These are phyloP conservation scores for Fusarium tricinctum DNA, from an alignment of 2,329 filamentous ascomycete species.

Conservation along the genomic window DNA sequence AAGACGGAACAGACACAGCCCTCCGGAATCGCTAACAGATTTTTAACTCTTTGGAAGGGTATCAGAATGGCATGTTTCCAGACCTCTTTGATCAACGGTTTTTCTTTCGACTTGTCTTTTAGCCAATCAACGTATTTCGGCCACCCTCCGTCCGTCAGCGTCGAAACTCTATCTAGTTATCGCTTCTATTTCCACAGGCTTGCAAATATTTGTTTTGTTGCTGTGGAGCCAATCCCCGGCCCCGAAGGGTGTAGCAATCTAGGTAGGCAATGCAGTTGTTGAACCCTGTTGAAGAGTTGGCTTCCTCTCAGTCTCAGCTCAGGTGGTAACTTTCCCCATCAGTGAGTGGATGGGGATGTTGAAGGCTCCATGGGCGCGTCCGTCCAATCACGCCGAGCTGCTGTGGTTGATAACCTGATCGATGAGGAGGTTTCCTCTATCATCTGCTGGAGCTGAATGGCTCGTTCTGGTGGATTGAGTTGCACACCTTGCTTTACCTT, in stretches of 20 bases:
- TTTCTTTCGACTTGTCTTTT: background rate
- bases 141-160: constrained; percentile 20
- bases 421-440: constrained; percentile 23
- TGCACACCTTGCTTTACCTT: constrained; percentile 8
- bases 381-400: constrained; percentile 25
- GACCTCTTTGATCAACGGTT: constrained; percentile 9
- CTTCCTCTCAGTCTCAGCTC: constrained; percentile 27
- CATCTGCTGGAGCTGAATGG: constrained; percentile 23
- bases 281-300: constrained; percentile 26
- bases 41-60: background rate
- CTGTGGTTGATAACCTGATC: constrained; percentile 24
- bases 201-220: constrained; percentile 18
- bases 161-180: constrained; percentile 35
- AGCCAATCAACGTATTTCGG: constrained; percentile 33
- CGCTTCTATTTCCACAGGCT: constrained; percentile 17
- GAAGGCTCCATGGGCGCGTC: background rate
- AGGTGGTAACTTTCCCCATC: constrained; percentile 23
- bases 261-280: constrained; percentile 4
- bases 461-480: constrained; percentile 2
- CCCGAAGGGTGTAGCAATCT: constrained; percentile 28
- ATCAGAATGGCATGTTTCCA: constrained; percentile 26
- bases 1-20: background rate
- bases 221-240: constrained; percentile 33
- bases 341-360: constrained; percentile 5
- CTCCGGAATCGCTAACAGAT: background rate